Percentiles rank a stretch among this genome's conserved stretches.
These are phyloP conservation scores for Metschnikowia gruessii DNA, from an alignment of 805 yeast species.

Conservation along the genomic window DNA sequence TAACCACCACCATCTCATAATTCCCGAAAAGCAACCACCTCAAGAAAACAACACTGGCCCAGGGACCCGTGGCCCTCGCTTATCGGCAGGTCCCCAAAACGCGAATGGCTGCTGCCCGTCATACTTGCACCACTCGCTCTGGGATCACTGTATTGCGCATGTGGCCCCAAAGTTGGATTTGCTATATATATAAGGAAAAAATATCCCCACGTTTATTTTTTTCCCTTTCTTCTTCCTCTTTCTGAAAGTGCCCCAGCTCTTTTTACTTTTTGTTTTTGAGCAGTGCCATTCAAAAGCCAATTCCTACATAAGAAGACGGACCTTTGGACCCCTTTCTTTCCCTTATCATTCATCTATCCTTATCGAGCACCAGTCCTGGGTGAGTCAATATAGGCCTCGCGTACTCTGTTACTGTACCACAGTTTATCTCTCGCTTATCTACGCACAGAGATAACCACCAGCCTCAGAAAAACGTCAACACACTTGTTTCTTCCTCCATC, in stretches of 20 bases:
- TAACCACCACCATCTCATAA: no score
- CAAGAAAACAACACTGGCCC: no score
- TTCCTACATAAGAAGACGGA: no score
- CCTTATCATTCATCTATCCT: background rate
- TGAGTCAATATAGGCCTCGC: conserved; percentile 1
- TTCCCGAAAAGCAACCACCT: no score
- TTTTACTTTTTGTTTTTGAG: no score
- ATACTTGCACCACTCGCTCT: background rate
- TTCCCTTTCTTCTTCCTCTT: background rate
- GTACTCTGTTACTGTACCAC: background rate
- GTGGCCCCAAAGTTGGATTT: conserved; percentile 5
- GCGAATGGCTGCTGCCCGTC: conserved; percentile 2
- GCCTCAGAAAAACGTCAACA: background rate
- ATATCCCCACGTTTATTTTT: background rate
- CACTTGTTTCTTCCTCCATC: background rate
- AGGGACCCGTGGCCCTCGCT: background rate
- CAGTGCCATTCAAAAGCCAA: no score
- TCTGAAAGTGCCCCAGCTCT: no score
- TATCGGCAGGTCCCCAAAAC: conserved; percentile 5
- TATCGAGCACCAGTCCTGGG: background rate
- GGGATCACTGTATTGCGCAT: conserved; percentile 12
- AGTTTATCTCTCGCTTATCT: conserved; percentile 5
- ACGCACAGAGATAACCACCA: conserved; percentile 6
- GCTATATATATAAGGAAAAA: background rate
- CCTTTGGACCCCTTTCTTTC: no score